Evolutionary conservation across 1,284 basidiomycete species (phyloP), one percentile per base, ranked within the genome.

Genomic region (Exobasidium cylindrosporum): DNA sequence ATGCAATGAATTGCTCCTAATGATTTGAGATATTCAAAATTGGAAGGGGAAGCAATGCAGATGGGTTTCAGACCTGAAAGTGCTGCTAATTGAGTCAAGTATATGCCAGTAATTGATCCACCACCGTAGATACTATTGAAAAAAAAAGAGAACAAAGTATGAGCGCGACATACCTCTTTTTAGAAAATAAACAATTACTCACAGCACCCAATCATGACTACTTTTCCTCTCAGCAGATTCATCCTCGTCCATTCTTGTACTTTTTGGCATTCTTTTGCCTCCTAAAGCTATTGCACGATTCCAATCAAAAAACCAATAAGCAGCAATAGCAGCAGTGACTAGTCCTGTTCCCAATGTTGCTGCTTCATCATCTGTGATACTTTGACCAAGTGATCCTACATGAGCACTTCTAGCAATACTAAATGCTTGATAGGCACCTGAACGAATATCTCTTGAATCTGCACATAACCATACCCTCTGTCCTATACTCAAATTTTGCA

Each of bases 401-500:
- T 68, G 73, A 21, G 23, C 56, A 31, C 61, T 62, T 24, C 63
- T 61, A 32, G 69, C 67, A 40, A 74, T 64, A 24, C 59, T 59
- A 32, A 52, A 71, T 4, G 55, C 47, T 58, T 76, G 74, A 57
- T 76, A 76, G 4, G 63, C 74, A 2, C 74, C 74, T 11, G 72
- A 68, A 3, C 64, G 56, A 24, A 60, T 31, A 46, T 71, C 67
- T 4, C 74, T 49, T 35, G 72, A 71, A 32, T 76, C 74, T 5
- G 74, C 68, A 52, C 74, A 76, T 4, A 68, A 72, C 74, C 74
- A 76, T 1, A 76, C 72, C 5, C 82, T 67, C 67, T 83, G 81
- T 7, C 83, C 83, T 30, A 80, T 77, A 69, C 82, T 81, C 79
- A 83, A 80, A 28, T 79, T 74, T 40, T 66, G 78, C 63, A 83